Evolutionary conservation across 495 filamentous ascomycete species (phyloP).

Genomic region (Tuber calosporum): DNA sequence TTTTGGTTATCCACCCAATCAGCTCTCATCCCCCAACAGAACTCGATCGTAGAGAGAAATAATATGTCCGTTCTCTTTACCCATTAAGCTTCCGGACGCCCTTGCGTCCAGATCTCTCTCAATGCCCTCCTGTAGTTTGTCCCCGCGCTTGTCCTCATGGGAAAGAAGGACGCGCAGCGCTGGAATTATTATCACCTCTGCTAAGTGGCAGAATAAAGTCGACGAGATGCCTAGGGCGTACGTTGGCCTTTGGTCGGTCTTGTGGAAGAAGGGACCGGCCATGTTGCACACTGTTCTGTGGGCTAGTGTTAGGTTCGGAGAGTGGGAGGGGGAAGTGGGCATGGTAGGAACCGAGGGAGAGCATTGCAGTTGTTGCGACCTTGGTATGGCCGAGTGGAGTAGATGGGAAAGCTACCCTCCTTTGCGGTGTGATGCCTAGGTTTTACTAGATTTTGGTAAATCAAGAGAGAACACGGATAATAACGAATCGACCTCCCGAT

Average conservation of each 20-base stretch:
- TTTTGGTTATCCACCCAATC: constrained; percentile 9
- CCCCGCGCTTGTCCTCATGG: constrained; percentile 53
- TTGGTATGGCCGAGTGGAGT: constrained; percentile 51
- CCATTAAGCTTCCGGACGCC: constrained; percentile 57
- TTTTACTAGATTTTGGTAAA: background rate
- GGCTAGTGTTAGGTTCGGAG: constrained; percentile 29
- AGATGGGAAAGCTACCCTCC: constrained; percentile 13
- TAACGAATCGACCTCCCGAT: constrained; percentile 54
- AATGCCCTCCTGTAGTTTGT: constrained; percentile 49
- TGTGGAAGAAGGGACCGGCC: constrained; percentile 58
- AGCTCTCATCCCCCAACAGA: background rate
- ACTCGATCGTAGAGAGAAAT: constrained; percentile 35
- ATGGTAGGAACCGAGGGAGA: constrained; percentile 48
- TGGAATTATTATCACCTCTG: constrained; percentile 49
- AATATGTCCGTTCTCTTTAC: constrained; percentile 54
- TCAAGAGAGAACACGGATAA: constrained; percentile 33
- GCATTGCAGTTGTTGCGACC: constrained; percentile 54
- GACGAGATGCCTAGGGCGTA: constrained; percentile 57
- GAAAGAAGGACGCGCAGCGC: constrained; percentile 48
- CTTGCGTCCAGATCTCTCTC: constrained; percentile 52
- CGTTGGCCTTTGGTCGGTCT: constrained; percentile 50
- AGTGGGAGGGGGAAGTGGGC: constrained; percentile 8
- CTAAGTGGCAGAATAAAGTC: constrained; percentile 56
- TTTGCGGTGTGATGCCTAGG: constrained; percentile 5
- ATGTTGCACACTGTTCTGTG: constrained; percentile 47